Base-by-base conservation (phyloP, 805 yeast genomes). In the Kodamaea laetipori region DNA sequence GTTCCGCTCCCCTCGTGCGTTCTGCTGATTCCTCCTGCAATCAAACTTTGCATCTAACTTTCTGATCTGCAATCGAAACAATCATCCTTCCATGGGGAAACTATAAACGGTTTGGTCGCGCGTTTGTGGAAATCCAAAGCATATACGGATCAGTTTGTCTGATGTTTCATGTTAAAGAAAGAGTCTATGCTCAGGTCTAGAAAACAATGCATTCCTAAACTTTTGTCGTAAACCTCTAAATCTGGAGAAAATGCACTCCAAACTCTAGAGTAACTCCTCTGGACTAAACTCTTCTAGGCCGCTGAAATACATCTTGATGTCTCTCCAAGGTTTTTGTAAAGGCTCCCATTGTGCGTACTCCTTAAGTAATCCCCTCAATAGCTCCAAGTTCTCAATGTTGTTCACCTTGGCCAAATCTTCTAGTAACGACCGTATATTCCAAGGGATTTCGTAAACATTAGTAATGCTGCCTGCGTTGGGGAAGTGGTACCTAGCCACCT, bases 381-480 rank as follows among this genome's bases (percentile, higher is more conserved):
- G 49, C 12, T 41, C 31, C 26, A 49, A 33, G 44, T 56, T 60
- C 6, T 51, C 49, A 9, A 71, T 58, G 48, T 70, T 64, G 41
- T 63, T 62, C 13, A 67, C 52, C 23, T 53, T 49, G 13, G 61
- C 44, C 30, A 71, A 52, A 39, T 69, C 72, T 28, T 70, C 59
- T 9, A 71, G 34, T 28, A 69, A 48, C n/a, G 67, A 66, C 18
- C 75, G 58, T 5, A 67, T 48, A 37, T 60, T 60, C 74, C 74
- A 70, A 3, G 76, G 73, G 16, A 71, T 37, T 30, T 57, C 54
- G 45, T 54, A 65, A 43, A 60, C 44, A 36, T 54, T 58, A 12
- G 43, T 41, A 10, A 18, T n/a, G 32, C 23, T 21, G 23, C 32
- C 27, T 5, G 17, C n/a, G 12, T 24, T 17, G 12, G 33, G 13